A percentile compares a stretch with the other conserved stretches of the same genome.
phyloP scores from a whole-genome alignment of 73 alveolate genomes.

The Paramecium primaurelia region DNA sequence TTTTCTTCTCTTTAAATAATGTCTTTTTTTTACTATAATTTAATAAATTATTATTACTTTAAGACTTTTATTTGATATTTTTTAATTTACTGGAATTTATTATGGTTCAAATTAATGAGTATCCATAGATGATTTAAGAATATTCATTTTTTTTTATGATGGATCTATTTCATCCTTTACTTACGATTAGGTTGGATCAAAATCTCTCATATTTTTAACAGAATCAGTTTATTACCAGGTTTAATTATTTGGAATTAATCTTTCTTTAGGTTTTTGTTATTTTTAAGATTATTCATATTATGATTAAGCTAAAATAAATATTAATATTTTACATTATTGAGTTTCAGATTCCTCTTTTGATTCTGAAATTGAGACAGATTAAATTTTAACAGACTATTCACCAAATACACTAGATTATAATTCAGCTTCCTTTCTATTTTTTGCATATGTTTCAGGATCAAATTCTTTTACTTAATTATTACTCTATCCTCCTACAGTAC shows the following conservation, averaged over 20 bases:
- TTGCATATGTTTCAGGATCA: conserved; percentile 45
- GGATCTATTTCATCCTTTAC: not conserved
- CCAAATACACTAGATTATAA: not conserved
- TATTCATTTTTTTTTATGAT: not conserved
- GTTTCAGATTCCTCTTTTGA: conserved; percentile 5
- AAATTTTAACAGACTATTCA: not conserved
- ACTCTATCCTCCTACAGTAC: not conserved
- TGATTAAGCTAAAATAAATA: not conserved
- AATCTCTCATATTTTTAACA: not conserved
- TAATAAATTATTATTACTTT: not conserved
- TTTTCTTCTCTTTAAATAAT: not conserved
- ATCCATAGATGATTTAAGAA: not conserved
- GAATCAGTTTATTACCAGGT: conserved; percentile 37
- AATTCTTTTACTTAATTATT: not conserved
- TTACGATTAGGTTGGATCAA: not conserved
- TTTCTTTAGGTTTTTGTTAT: not conserved
- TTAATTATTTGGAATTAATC: conserved; percentile 28
- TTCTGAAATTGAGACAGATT: not conserved
- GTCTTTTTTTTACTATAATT: not conserved
- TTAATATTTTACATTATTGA: not conserved
- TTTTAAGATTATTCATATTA: not conserved
- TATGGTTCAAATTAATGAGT: conserved; percentile 16
- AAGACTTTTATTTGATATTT: not conserved
- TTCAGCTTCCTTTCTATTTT: conserved; percentile 18
- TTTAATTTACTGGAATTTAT: not conserved